Conservation (phyloP, 2,329 filamentous ascomycete species). For the Penicillium capsulatum region DNA sequence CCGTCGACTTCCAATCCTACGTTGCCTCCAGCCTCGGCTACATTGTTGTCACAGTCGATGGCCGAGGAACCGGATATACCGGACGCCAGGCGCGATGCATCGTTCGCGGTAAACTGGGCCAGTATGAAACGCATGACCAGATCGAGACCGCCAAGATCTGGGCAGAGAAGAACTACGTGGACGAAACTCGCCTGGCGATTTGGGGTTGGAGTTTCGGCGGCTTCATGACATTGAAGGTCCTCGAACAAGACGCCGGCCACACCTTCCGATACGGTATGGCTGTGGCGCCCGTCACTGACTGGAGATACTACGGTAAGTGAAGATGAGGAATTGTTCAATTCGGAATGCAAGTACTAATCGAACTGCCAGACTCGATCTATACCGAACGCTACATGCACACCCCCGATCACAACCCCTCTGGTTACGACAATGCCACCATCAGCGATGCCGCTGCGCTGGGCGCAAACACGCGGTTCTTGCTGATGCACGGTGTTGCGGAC, state of each 20-base stretch:
- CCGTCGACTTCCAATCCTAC: slow-evolving; percentile 85
- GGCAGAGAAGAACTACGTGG: slow-evolving; percentile 76
- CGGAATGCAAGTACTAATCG: neutral
- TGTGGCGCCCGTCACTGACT: slow-evolving; percentile 97
- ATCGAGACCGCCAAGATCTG: slow-evolving; percentile 85
- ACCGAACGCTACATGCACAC: slow-evolving; percentile 83
- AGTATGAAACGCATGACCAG: slow-evolving; percentile 83
- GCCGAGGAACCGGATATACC: slow-evolving; percentile 84
- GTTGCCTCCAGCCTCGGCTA: slow-evolving; percentile 82
- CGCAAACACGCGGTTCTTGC: slow-evolving; percentile 76
- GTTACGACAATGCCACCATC: slow-evolving; percentile 73
- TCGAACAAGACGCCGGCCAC: slow-evolving; percentile 81
- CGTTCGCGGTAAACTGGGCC: slow-evolving; percentile 76
- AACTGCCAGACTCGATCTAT: slow-evolving; percentile 33
- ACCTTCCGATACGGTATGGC: slow-evolving; percentile 98
- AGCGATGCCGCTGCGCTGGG: slow-evolving; percentile 68
- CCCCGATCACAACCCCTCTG: slow-evolving; percentile 71
- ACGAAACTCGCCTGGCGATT: slow-evolving; percentile 76
- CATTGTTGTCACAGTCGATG: slow-evolving; percentile 90
- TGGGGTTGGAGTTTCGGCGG: slow-evolving; percentile 99
- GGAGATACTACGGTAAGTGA: slow-evolving; percentile 72
- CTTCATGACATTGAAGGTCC: slow-evolving; percentile 89
- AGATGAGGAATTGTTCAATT: neutral
- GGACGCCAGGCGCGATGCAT: slow-evolving; percentile 79
- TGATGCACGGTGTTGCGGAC: slow-evolving; percentile 96